phyloP scores from a whole-genome alignment of 2,329 filamentous ascomycete genomes.

The Lasiodiplodia theobromae region DNA sequence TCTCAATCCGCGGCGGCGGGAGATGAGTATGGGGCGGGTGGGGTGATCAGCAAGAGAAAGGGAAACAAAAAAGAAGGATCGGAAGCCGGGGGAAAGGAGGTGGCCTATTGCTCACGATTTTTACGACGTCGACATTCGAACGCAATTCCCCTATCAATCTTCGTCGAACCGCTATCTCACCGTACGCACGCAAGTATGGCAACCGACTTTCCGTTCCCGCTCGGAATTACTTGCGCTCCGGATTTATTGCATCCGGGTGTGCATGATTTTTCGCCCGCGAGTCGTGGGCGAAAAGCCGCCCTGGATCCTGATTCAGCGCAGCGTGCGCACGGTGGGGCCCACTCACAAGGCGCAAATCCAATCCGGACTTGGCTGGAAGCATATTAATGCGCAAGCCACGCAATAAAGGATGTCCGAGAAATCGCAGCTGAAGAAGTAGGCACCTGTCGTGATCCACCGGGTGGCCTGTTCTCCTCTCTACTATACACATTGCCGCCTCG shows the following conservation, averaged over 20 bases:
- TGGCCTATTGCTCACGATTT: not conserved
- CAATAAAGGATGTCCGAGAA: not conserved
- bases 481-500: not conserved
- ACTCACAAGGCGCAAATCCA: not conserved
- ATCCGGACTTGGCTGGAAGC: slow-evolving; percentile 5
- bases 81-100: not conserved
- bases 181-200: not conserved
- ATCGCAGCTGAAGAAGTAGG: not conserved
- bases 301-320: not conserved
- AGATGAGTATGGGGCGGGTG: not conserved
- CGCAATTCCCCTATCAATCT: not conserved
- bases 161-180: not conserved
- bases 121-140: not conserved
- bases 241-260: not conserved
- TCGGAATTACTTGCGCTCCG: not conserved
- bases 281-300: not conserved
- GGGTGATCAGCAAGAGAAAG: slow-evolving; percentile 4
- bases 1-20: not conserved
- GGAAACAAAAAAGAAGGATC: not conserved
- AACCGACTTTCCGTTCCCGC: not conserved
- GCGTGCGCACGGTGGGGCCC: not conserved
- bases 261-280: not conserved
- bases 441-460: not conserved
- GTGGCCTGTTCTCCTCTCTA: not conserved
- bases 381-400: slow-evolving; percentile 19